Evolutionary conservation across 495 filamentous ascomycete genomes (phyloP).

Genomic region (Aspergillus diversus): DNA sequence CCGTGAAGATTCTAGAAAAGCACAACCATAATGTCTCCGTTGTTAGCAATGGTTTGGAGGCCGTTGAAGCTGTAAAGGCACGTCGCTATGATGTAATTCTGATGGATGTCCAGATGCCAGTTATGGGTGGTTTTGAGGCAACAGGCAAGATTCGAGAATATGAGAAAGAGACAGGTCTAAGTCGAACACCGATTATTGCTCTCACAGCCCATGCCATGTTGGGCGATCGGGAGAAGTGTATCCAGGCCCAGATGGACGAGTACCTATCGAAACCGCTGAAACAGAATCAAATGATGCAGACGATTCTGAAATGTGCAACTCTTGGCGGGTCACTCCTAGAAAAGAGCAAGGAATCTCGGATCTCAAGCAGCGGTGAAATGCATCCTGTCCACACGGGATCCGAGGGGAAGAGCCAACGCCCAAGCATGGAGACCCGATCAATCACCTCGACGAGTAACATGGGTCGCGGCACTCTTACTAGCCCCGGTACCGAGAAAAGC

Average conservation of each 20-base stretch:
- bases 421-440: slow-evolving; percentile 56
- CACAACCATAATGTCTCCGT: slow-evolving; percentile 97
- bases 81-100: slow-evolving; percentile 94
- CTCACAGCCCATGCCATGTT: slow-evolving; percentile 99
- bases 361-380: slow-evolving; percentile 58
- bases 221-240: slow-evolving; percentile 97
- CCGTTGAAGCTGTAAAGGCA: slow-evolving; percentile 83
- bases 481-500: slow-evolving; percentile 63
- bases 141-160: slow-evolving; percentile 97
- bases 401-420: slow-evolving; percentile 42
- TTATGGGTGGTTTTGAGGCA: slow-evolving; percentile 99
- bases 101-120: slow-evolving; percentile 99
- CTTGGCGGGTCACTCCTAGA: slow-evolving; percentile 88
- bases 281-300: slow-evolving; percentile 98
- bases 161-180: slow-evolving; percentile 73
- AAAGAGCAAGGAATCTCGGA: slow-evolving; percentile 61
- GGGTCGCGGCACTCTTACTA: slow-evolving; percentile 55
- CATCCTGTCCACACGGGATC: slow-evolving; percentile 42
- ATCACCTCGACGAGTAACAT: slow-evolving; percentile 66
- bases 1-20: slow-evolving; percentile 96
- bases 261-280: slow-evolving; percentile 98
- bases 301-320: slow-evolving; percentile 93
- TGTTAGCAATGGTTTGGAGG: slow-evolving; percentile 92
- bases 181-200: slow-evolving; percentile 93
- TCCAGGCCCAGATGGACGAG: slow-evolving; percentile 98